Base-by-base conservation (phyloP, 306 rosid species). In the Corylus heterophylla region DNA sequence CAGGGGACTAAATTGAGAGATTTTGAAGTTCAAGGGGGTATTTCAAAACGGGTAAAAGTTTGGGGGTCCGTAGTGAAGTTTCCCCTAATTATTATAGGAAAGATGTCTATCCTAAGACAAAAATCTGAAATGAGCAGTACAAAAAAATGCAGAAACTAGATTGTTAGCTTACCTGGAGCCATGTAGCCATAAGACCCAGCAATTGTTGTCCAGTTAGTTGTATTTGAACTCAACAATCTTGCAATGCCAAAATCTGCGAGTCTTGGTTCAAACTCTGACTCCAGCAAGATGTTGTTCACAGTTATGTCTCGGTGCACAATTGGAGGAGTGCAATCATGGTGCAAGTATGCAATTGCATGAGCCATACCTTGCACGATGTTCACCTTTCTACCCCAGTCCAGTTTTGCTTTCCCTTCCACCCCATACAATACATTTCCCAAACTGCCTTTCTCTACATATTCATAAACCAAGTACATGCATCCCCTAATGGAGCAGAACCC, bases 171-270 rank as follows among this genome's bases (percentile, higher is more conserved):
- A 90, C 97, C 95, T 76, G 92, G 95, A 73, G 97, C 97, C 93
- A 90, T 90, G 88, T 92, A 92, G 68, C 97, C 97, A 54, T 82
- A 89, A 45, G 97, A 86, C 56, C 97, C 93, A 49, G 93, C 93
- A 72, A 87, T 73, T 1, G 87, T 78, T 51, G 93, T 83, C 93
- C 95, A 92, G 37, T 73, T 85, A 48, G 87, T 80, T 61, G 88
- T 55, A 80, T 87, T 81, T 1, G 83, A 63, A 70, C 76, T 87
- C 50, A 90, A 58, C 62, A 92, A 75, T 78, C 84, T 87, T 67
- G 97, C 94, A 1, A 88, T 87, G 74, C 97, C 97, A 27, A 89
- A 92, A 77, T 92, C 94, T n/a, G 89, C 83, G 9, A 92, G 88
- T 55, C 59, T 86, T 0, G 35, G 35, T 31, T 31, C 35, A 0